These are phyloP conservation scores for Neocallimastix lanati DNA, from an alignment of 192 early-diverging fungal genomes.

Conservation along the genomic window DNA sequence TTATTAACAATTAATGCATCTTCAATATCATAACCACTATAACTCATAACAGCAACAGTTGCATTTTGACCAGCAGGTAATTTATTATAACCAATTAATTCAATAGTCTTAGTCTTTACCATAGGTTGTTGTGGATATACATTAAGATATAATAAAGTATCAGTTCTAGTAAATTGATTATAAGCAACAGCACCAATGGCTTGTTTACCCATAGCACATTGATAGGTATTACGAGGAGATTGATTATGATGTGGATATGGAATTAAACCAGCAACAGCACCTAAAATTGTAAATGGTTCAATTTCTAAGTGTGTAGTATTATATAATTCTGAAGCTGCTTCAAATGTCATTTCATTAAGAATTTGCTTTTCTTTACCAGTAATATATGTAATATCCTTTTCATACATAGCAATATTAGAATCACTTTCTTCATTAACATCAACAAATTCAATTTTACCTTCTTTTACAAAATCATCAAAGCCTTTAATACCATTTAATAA, in stretches of 20 bases:
- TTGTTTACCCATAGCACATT: slow-evolving; percentile 99
- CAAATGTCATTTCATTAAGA: slow-evolving; percentile 5
- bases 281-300: slow-evolving; percentile 84
- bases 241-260: slow-evolving; percentile 99
- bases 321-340: slow-evolving; percentile 11
- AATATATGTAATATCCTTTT: slow-evolving; percentile 52
- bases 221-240: slow-evolving; percentile 93
- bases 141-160: slow-evolving; percentile 88
- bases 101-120: slow-evolving; percentile 94
- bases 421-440: slow-evolving; percentile 97
- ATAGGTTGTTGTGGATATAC: slow-evolving; percentile 94
- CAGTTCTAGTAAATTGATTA: slow-evolving; percentile 86
- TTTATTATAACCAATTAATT: slow-evolving; percentile 92
- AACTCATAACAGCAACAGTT: slow-evolving; percentile 91
- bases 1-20: slow-evolving; percentile 94
- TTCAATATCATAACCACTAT: slow-evolving; percentile 96
- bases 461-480: slow-evolving; percentile 82
- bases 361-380: slow-evolving; percentile 6
- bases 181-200: slow-evolving; percentile 92
- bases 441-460: slow-evolving; percentile 85
- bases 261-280: slow-evolving; percentile 93
- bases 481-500: slow-evolving; percentile 29
- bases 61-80: slow-evolving; percentile 55
- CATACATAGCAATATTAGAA: slow-evolving; percentile 80
- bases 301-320: slow-evolving; percentile 92